phyloP scores from a whole-genome alignment of 768 basidiomycete species.

The Leccinum ochraceum region DNA sequence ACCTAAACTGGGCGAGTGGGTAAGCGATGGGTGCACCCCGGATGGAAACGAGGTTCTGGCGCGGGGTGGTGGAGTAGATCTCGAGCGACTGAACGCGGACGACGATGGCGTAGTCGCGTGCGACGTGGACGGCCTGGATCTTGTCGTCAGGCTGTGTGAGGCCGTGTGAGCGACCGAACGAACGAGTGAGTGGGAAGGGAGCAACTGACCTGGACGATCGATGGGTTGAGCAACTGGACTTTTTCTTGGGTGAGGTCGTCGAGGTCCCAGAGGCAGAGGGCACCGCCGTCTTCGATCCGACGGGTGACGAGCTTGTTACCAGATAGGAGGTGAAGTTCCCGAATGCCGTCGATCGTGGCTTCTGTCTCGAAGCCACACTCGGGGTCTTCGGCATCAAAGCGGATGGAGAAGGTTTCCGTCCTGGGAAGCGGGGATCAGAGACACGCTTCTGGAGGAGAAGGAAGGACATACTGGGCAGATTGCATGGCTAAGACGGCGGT shows the following conservation, averaged over 20 bases:
- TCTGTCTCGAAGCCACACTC: slow-evolving; percentile 39
- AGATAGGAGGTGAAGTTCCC: slow-evolving; percentile 38
- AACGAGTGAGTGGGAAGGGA: neutral
- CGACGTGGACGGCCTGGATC: slow-evolving; percentile 43
- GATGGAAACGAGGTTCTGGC: slow-evolving; percentile 17
- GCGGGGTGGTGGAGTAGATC: slow-evolving; percentile 40
- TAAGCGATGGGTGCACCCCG: slow-evolving; percentile 32
- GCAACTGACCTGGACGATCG: slow-evolving; percentile 32
- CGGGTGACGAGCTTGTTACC: slow-evolving; percentile 42
- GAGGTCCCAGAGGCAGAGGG: slow-evolving; percentile 40
- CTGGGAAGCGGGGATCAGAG: slow-evolving; percentile 22
- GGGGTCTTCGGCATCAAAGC: slow-evolving; percentile 37
- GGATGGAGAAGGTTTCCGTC: slow-evolving; percentile 44
- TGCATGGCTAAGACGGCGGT: slow-evolving; percentile 44
- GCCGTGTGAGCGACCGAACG: neutral
- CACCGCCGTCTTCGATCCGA: slow-evolving; percentile 26
- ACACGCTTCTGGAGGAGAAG: neutral
- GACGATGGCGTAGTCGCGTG: slow-evolving; percentile 46
- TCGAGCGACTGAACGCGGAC: slow-evolving; percentile 44
- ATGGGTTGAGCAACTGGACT: slow-evolving; percentile 39
- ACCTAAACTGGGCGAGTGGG: slow-evolving; percentile 48
- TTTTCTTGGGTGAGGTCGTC: slow-evolving; percentile 29
- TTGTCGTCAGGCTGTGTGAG: slow-evolving; percentile 35
- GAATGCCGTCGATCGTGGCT: slow-evolving; percentile 33
- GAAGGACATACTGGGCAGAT: slow-evolving; percentile 38